phyloP scores from a whole-genome alignment of 1,284 basidiomycete genomes.

The Sanghuangporus baumii region DNA sequence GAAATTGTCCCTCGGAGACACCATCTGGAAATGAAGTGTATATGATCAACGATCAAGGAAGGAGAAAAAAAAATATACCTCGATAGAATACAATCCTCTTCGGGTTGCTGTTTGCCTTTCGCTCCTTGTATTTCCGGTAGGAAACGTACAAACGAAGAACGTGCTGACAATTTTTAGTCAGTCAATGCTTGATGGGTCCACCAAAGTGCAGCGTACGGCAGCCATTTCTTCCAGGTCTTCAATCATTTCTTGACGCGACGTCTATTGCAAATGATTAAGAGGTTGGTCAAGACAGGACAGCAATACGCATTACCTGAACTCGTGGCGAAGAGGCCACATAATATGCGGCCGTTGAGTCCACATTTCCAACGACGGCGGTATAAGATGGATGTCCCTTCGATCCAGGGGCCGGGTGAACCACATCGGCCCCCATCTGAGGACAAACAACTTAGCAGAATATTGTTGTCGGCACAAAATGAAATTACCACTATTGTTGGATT shows the following conservation, averaged over 20 bases:
- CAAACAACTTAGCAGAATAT: not conserved
- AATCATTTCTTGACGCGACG: conserved; percentile 68
- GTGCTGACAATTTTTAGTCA: conserved; percentile 31
- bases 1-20: conserved; percentile 76
- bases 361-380: conserved; percentile 67
- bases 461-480: conserved; percentile 23
- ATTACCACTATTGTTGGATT: conserved; percentile 78
- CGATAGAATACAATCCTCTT: conserved; percentile 71
- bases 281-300: not conserved
- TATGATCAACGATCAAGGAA: not conserved
- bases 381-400: conserved; percentile 69
- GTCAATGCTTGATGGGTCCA: conserved; percentile 12
- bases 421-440: conserved; percentile 54
- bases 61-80: conserved; percentile 33
- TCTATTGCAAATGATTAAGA: conserved; percentile 14
- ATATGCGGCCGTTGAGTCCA: conserved; percentile 59
- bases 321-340: conserved; percentile 45
- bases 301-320: conserved; percentile 40
- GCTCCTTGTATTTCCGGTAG: conserved; percentile 49
- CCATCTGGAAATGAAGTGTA: conserved; percentile 44
- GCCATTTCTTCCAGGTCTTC: conserved; percentile 61
- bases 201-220: conserved; percentile 31
- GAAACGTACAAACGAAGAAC: conserved; percentile 48
- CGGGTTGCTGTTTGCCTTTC: conserved; percentile 43
- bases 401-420: conserved; percentile 73